Conservation (phyloP, 345 rosid genomes). For the Aegle marmelos region DNA sequence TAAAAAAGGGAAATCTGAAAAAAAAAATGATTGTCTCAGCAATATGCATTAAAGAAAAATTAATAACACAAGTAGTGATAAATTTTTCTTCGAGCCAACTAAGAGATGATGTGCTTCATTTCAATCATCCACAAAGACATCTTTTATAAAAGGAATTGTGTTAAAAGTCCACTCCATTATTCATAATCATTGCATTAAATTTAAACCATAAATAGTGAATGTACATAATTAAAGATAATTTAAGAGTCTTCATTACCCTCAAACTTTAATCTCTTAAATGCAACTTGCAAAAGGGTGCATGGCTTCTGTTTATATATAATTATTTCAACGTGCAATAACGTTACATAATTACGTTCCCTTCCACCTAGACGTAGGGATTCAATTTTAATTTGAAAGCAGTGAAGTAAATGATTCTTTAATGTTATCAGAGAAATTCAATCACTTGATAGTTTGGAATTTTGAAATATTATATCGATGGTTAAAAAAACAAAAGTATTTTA, state of each 20-base stretch:
- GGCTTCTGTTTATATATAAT: neutral
- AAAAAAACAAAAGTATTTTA: too few relatives aligned
- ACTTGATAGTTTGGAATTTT: too few relatives aligned
- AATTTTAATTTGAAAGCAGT: neutral
- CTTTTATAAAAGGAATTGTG: neutral
- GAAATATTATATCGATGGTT: too few relatives aligned
- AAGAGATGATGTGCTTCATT: neutral
- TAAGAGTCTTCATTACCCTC: neutral
- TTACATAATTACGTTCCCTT: neutral
- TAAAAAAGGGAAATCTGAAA: too few relatives aligned
- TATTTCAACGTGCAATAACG: neutral
- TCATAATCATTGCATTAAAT: neutral
- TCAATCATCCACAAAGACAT: neutral
- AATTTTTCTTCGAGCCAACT: neutral
- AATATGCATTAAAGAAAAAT: neutral
- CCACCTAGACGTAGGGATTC: neutral
- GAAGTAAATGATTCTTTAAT: neutral
- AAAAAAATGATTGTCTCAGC: too few relatives aligned
- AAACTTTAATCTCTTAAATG: neutral
- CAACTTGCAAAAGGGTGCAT: slow-evolving; percentile 1
- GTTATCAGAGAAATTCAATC: neutral
- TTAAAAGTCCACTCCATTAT: neutral
- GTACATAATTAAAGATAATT: neutral
- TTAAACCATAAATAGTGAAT: neutral
- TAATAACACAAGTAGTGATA: neutral